Conservation (phyloP, 2,329 filamentous ascomycete genomes). For the Penicillium brasilianum region DNA sequence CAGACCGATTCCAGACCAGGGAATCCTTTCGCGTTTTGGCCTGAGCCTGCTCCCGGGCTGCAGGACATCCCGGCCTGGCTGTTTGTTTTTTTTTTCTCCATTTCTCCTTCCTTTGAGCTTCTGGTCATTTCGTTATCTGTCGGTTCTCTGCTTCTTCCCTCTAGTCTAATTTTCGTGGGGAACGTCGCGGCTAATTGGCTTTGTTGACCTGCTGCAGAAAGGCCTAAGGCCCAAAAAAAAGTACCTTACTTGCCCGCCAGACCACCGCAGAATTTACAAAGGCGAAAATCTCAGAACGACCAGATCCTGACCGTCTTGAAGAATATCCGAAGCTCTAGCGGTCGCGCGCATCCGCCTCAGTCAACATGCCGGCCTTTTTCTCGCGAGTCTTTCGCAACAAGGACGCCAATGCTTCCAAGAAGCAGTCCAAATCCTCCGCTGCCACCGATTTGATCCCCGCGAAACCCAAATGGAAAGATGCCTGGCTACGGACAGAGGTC, state of each 20-base stretch:
- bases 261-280: background rate
- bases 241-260: conserved; percentile 3
- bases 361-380: conserved; percentile 60
- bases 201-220: conserved; percentile 17
- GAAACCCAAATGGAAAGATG: conserved; percentile 84
- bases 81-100: conserved; percentile 7
- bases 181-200: conserved; percentile 12
- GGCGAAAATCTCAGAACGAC: background rate
- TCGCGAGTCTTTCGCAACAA: conserved; percentile 73
- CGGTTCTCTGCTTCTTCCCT: conserved; percentile 20
- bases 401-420: conserved; percentile 70
- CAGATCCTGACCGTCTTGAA: background rate
- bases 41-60: conserved; percentile 31
- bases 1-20: conserved; percentile 22
- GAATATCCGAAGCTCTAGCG: background rate
- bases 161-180: conserved; percentile 8
- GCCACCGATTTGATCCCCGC: conserved; percentile 59
- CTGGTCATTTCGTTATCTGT: conserved; percentile 19
- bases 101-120: conserved; percentile 3
- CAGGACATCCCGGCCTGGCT: conserved; percentile 31
- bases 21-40: conserved; percentile 20
- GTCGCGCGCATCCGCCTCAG: conserved; percentile 6
- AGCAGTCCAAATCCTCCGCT: conserved; percentile 57
- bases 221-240: conserved; percentile 19
- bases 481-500: conserved; percentile 80